phyloP scores from a whole-genome alignment of 2,329 filamentous ascomycete species.

The Arthroderma sp. region DNA sequence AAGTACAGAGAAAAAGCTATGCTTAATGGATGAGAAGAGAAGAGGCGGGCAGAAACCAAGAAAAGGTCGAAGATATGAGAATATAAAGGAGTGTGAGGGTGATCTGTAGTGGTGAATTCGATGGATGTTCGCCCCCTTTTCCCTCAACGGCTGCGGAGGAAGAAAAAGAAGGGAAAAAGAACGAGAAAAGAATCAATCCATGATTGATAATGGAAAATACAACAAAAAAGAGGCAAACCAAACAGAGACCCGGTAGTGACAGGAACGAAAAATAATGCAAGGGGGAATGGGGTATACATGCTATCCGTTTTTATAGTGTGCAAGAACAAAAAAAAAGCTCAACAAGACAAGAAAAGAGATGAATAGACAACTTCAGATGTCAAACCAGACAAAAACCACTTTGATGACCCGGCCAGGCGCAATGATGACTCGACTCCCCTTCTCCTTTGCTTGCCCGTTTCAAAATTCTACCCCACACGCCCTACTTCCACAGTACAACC shows the following conservation, averaged over 20 bases:
- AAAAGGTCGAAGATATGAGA: not conserved
- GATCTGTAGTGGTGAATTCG: not conserved
- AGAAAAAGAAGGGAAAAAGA: not conserved
- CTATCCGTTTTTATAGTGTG: conserved; percentile 5
- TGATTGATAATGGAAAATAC: not conserved
- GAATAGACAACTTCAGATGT: not conserved
- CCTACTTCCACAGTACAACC: not conserved
- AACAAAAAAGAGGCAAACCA: not conserved
- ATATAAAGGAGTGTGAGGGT: not conserved
- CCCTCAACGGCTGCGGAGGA: not conserved
- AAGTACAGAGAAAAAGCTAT: not conserved
- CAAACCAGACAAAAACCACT: not conserved
- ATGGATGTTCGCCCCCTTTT: not conserved
- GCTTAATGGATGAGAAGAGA: not conserved
- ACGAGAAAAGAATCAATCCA: not conserved
- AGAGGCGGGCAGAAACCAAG: not conserved
- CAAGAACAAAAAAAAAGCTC: not conserved
- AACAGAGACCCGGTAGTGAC: conserved; percentile 4
- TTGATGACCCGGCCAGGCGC: not conserved
- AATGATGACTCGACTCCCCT: not conserved
- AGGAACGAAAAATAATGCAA: conserved; percentile 4
- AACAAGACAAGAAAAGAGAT: not conserved
- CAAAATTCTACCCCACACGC: not conserved
- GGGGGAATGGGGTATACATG: conserved; percentile 6
- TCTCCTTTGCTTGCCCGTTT: not conserved